These are phyloP conservation scores for Epichloe coenophiala DNA, from an alignment of 2,329 filamentous ascomycete genomes.

Conservation along the genomic window DNA sequence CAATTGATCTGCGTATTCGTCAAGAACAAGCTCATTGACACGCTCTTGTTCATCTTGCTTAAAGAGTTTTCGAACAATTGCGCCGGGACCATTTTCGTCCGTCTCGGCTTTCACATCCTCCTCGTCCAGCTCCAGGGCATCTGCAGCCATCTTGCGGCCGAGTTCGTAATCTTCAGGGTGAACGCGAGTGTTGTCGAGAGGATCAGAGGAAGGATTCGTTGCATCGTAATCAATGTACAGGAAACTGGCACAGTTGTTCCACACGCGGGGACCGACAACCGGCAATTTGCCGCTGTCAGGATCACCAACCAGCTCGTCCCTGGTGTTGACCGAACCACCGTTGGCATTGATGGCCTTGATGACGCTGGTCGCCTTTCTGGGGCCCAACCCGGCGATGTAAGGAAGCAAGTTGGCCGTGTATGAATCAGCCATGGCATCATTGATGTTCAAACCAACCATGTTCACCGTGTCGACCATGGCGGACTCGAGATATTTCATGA, in stretches of 20 bases:
- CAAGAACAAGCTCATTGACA: slow-evolving; percentile 89
- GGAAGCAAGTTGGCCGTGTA: slow-evolving; percentile 81
- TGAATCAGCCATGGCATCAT: slow-evolving; percentile 70
- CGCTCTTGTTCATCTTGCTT: slow-evolving; percentile 87
- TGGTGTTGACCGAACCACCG: slow-evolving; percentile 69
- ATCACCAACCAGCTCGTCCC: slow-evolving; percentile 81
- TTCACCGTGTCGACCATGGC: slow-evolving; percentile 98
- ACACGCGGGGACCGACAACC: slow-evolving; percentile 80
- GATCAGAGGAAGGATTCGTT: slow-evolving; percentile 72
- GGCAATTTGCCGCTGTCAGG: slow-evolving; percentile 64
- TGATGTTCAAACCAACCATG: slow-evolving; percentile 87
- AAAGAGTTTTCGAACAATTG: slow-evolving; percentile 89
- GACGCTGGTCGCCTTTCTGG: slow-evolving; percentile 70
- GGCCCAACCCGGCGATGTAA: slow-evolving; percentile 82
- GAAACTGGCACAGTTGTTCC: slow-evolving; percentile 95
- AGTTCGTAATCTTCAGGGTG: slow-evolving; percentile 98
- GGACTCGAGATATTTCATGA: slow-evolving; percentile 79
- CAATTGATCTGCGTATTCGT: slow-evolving; percentile 93
- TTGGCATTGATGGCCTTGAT: slow-evolving; percentile 77
- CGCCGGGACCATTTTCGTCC: slow-evolving; percentile 77
- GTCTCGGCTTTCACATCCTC: slow-evolving; percentile 94
- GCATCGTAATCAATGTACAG: slow-evolving; percentile 78
- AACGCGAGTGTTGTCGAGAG: slow-evolving; percentile 90
- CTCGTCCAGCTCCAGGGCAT: slow-evolving; percentile 90
- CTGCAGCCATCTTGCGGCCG: slow-evolving; percentile 94